phyloP scores from a whole-genome alignment of 352 stramenopile genomes.

The Phytophthora fragariae region DNA sequence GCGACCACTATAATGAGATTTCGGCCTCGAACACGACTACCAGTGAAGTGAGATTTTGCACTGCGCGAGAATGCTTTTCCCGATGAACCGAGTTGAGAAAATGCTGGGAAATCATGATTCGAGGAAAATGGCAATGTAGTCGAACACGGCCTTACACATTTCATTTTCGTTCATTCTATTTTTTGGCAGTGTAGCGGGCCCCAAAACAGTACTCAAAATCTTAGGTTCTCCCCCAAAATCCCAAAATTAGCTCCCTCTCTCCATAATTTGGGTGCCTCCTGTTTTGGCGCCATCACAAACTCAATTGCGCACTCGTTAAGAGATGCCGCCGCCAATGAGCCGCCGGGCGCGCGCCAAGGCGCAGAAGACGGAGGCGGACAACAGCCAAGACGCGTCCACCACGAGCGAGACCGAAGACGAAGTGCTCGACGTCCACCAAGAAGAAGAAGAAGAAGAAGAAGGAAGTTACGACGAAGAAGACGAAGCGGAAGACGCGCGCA shows the following conservation, averaged over 20 bases:
- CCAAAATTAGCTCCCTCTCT: not conserved
- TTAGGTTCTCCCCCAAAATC: not conserved
- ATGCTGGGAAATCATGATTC: too few species aligned
- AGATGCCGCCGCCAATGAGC: not conserved
- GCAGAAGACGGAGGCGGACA: conserved; percentile 26
- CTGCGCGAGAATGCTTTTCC: too few species aligned
- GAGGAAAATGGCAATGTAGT: too few species aligned
- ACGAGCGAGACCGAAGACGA: conserved; percentile 51
- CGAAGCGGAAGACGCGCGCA: not conserved
- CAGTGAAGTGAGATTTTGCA: too few species aligned
- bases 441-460: not conserved
- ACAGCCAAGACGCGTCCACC: conserved; percentile 23
- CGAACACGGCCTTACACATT: too few species aligned
- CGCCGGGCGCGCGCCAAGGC: conserved; percentile 21
- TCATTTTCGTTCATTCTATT: too few species aligned
- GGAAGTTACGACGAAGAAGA: not conserved
- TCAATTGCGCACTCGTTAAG: not conserved
- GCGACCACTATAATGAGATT: too few species aligned
- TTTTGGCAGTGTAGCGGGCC: too few species aligned
- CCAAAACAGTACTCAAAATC: not conserved
- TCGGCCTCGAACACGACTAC: too few species aligned
- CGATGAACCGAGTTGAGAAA: too few species aligned
- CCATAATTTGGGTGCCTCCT: not conserved
- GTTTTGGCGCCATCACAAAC: not conserved
- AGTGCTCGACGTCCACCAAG: conserved; percentile 15